These are phyloP conservation scores for Ogataea ganodermae DNA, from an alignment of 805 yeast genomes.

Conservation along the genomic window DNA sequence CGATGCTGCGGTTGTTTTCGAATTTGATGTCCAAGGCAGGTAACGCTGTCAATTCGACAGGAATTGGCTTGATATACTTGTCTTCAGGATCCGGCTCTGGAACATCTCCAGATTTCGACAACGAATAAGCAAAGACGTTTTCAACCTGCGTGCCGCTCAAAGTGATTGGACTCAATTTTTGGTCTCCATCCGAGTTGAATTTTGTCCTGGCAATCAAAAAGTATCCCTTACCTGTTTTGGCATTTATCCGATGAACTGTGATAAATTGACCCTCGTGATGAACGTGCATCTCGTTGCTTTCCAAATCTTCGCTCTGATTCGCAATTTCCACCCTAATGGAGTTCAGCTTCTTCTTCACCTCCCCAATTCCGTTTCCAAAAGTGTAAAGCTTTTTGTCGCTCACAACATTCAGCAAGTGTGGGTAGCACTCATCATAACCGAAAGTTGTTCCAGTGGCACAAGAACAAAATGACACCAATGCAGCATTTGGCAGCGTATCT, in stretches of 20 bases:
- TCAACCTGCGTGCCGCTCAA: slow-evolving; percentile 62
- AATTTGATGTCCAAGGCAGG: slow-evolving; percentile 50
- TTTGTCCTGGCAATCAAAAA: slow-evolving; percentile 86
- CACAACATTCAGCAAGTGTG: slow-evolving; percentile 78
- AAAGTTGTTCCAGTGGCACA: slow-evolving; percentile 93
- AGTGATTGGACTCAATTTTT: slow-evolving; percentile 56
- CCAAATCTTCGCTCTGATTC: slow-evolving; percentile 53
- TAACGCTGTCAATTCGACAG: slow-evolving; percentile 59
- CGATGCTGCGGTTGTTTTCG: slow-evolving; percentile 46
- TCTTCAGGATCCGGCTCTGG: slow-evolving; percentile 38
- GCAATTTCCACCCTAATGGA: slow-evolving; percentile 60
- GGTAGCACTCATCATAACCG: slow-evolving; percentile 93
- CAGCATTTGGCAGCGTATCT: slow-evolving; percentile 94
- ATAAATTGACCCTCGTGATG: slow-evolving; percentile 93
- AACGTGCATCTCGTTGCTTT: slow-evolving; percentile 82
- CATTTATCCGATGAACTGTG: slow-evolving; percentile 84
- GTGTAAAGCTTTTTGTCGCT: slow-evolving; percentile 67
- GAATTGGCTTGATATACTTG: slow-evolving; percentile 57
- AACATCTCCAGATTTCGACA: slow-evolving; percentile 57
- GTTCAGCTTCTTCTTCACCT: slow-evolving; percentile 64
- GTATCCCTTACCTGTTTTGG: slow-evolving; percentile 85
- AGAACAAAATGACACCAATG: slow-evolving; percentile 87
- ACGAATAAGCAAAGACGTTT: slow-evolving; percentile 58
- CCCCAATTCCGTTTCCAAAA: slow-evolving; percentile 65
- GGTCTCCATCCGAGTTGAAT: slow-evolving; percentile 53